Evolutionary conservation across 192 early-diverging fungal species (phyloP), one percentile per base, ranked within the genome.

Genomic region (Phlyctochytrium planicorne): DNA sequence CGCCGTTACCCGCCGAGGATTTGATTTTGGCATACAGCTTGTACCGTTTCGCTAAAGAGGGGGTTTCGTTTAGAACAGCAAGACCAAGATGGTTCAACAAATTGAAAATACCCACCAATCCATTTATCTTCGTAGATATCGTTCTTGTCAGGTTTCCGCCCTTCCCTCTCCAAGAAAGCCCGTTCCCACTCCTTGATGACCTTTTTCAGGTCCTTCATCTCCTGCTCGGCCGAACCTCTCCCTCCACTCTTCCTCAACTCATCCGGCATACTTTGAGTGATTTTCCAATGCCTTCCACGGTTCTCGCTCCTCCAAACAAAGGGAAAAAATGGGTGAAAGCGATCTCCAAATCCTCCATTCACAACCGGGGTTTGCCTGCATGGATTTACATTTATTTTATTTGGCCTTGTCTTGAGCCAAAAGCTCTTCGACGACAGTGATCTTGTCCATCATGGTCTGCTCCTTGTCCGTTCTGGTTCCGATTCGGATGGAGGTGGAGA

Each of bases 21-120:
- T 47, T 47, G 40, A 47, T 6, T 47, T 47, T 47, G 40, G 40
- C 40, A 47, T 47, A 47, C 40, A 47, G 40, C 40, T 47, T 47
- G 40, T 47, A 47, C 40, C 20, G 6, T 47, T 47, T 47, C 10
- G 40, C 40, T 47, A 47, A 47, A 20, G 40, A 47, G 20, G 20
- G 20, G n/a, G n/a, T n/a, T n/a, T n/a, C 40, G 40, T 6, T 47
- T 20, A 47, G 40, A 6, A 20, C 6, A 6, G 40, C 10, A 47
- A 20, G 20, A 47, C 20, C 40, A 47, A 47, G 40, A 47, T n/a
- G n/a, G n/a, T n/a, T 47, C 40, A 47, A 47, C 40, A 47, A 47
- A 47, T n/a, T n/a, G n/a, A n/a, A n/a, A n/a, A n/a, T n/a, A n/a
- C n/a, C n/a, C n/a, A n/a, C 40, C 40, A 47, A 47, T 47, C 10